Evolutionary conservation across 345 rosid genomes (phyloP).

Genomic region (Cochlearia excelsa): DNA sequence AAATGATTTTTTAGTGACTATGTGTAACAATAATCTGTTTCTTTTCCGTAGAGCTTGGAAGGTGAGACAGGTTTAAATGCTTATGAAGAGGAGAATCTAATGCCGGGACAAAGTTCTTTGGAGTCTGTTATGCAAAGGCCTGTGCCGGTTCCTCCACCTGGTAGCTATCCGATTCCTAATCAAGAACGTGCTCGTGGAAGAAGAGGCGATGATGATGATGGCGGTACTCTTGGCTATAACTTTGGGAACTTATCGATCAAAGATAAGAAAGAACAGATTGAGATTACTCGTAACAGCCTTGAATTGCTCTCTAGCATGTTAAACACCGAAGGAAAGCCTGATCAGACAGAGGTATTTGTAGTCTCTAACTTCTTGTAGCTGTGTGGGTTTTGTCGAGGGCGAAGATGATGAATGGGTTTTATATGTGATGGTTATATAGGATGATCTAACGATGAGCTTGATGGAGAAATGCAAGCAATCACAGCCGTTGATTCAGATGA

Average conservation of each 20-base stretch:
- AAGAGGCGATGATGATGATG: constrained; percentile 20
- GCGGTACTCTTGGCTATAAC: constrained; percentile 32
- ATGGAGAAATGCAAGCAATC: constrained; percentile 78
- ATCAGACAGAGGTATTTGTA: constrained; percentile 47
- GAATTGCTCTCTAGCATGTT: constrained; percentile 77
- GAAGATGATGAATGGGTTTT: neutral
- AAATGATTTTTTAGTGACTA: neutral
- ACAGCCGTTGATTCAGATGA: constrained; percentile 58
- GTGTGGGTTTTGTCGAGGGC: neutral
- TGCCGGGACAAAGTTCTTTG: constrained; percentile 36
- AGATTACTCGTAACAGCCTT: constrained; percentile 63
- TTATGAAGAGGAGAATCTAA: constrained; percentile 36
- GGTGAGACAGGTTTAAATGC: constrained; percentile 36
- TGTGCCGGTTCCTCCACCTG: constrained; percentile 54
- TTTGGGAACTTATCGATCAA: constrained; percentile 44
- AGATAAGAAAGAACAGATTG: constrained; percentile 60
- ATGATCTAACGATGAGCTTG: constrained; percentile 60
- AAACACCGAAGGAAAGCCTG: constrained; percentile 50
- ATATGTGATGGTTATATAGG: constrained; percentile 43
- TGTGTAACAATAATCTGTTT: constrained; percentile 1
- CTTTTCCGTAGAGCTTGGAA: constrained; percentile 46
- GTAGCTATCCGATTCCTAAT: constrained; percentile 49
- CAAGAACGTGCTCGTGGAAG: constrained; percentile 30
- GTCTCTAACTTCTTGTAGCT: neutral
- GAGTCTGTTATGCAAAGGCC: constrained; percentile 58